phyloP scores from a whole-genome alignment of 805 yeast genomes.

The Sugiyamaella qingdaonensis region DNA sequence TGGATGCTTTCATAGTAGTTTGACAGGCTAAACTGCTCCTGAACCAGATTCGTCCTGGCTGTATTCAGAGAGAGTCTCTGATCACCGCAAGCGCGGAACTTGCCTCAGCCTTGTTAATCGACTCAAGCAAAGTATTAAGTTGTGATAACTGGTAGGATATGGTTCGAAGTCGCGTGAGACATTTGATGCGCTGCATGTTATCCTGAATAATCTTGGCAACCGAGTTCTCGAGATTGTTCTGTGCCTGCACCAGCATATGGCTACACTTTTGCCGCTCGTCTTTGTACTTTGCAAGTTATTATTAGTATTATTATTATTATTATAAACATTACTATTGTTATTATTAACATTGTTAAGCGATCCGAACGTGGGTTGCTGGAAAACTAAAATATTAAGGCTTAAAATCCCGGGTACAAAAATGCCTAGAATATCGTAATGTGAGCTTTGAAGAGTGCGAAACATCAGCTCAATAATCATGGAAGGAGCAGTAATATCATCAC shows the following conservation, averaged over 20 bases:
- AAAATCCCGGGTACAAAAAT: too few species aligned
- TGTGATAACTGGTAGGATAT: constrained; percentile 4
- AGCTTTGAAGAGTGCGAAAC: too few species aligned
- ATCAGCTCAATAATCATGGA: too few species aligned
- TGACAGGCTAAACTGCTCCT: constrained; percentile 12
- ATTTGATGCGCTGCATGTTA: not conserved
- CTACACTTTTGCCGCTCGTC: constrained; percentile 10
- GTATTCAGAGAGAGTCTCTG: not conserved
- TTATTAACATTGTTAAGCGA: too few species aligned
- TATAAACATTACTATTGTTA: too few species aligned
- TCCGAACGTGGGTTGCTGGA: too few species aligned
- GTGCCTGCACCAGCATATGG: constrained; percentile 19
- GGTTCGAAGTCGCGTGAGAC: not conserved
- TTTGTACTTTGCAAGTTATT: constrained; percentile 8
- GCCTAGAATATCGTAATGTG: too few species aligned
- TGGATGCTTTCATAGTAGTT: constrained; percentile 4
- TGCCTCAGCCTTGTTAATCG: not conserved
- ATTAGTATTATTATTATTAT: too few species aligned
- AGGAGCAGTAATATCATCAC: too few species aligned
- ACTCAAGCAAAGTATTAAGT: constrained; percentile 1
- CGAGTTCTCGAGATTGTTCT: not conserved
- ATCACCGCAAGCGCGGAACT: not conserved
- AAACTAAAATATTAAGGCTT: too few species aligned
- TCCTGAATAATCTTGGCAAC: not conserved
- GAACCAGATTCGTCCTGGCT: not conserved